Percentiles rank a stretch among this genome's conserved stretches.
Conservation (phyloP, 495 filamentous ascomycete species). For the Usnea hakonensis region DNA sequence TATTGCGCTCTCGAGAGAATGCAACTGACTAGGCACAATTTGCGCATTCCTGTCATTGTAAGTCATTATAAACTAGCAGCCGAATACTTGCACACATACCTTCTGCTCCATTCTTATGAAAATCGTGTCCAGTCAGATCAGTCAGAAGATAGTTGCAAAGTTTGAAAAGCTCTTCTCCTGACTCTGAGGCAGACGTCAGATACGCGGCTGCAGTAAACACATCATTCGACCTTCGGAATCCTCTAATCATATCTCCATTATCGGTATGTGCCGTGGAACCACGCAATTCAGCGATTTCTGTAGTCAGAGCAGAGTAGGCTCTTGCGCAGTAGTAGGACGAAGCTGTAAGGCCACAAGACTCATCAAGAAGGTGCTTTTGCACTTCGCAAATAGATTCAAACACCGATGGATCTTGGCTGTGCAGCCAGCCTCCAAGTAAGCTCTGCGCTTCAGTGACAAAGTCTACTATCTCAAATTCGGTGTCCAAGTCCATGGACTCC, state of each 20-base stretch:
- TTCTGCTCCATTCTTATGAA: conserved; percentile 31
- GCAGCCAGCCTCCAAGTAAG: conserved; percentile 27
- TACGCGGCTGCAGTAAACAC: conserved; percentile 43
- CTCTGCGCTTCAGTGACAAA: conserved; percentile 50
- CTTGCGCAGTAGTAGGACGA: conserved; percentile 28
- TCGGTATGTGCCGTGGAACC: conserved; percentile 1
- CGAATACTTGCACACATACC: conserved; percentile 31
- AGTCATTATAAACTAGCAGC: conserved; percentile 10
- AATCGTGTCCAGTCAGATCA: conserved; percentile 48
- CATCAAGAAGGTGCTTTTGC: conserved; percentile 19
- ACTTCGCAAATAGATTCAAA: conserved; percentile 17
- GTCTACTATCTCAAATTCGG: conserved; percentile 53
- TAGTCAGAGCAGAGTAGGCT: conserved; percentile 22
- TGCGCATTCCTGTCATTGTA: conserved; percentile 39
- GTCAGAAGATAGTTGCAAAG: conserved; percentile 54
- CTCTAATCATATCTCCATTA: conserved; percentile 17
- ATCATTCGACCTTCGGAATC: conserved; percentile 30
- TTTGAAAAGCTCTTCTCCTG: conserved; percentile 22
- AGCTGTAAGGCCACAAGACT: conserved; percentile 14
- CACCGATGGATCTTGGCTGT: background rate
- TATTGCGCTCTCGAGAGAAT: conserved; percentile 47
- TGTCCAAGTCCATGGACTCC: conserved; percentile 37
- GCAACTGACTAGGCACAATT: conserved; percentile 51
- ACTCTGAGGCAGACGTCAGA: conserved; percentile 30
- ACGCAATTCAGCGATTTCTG: conserved; percentile 25